Conservation (phyloP, 2,329 filamentous ascomycete species). For the Penicillium oxalicum region DNA sequence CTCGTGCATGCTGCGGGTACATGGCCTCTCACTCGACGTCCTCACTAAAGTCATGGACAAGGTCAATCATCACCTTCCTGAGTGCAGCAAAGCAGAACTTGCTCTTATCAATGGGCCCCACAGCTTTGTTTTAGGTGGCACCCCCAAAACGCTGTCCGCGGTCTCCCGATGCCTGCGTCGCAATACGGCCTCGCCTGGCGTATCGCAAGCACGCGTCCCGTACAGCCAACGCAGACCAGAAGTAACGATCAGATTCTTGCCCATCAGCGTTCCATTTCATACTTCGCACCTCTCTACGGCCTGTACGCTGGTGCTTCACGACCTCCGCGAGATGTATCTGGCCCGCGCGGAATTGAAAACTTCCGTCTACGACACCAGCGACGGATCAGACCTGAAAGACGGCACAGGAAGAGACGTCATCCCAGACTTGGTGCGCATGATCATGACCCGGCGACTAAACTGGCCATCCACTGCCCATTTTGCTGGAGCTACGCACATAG, state of each 20-base stretch:
- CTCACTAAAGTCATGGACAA: neutral
- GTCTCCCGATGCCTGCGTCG: neutral
- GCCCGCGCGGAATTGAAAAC: constrained; percentile 12
- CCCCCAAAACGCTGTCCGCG: neutral
- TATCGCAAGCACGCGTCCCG: constrained; percentile 10
- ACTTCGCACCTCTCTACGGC: constrained; percentile 26
- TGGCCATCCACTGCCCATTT: constrained; percentile 23
- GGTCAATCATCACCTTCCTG: neutral
- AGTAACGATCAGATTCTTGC: constrained; percentile 28
- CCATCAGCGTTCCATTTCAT: constrained; percentile 38
- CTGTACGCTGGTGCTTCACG: constrained; percentile 11
- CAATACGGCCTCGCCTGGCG: neutral
- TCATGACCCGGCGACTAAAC: constrained; percentile 22
- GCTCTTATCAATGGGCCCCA: neutral
- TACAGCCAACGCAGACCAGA: constrained; percentile 28
- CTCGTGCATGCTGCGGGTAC: neutral
- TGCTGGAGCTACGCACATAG: constrained; percentile 27
- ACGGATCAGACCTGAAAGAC: neutral
- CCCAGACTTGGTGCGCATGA: constrained; percentile 21
- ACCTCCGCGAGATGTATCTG: constrained; percentile 9
- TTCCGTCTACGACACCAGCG: constrained; percentile 9
- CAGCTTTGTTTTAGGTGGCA: neutral
- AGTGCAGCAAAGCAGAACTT: neutral
- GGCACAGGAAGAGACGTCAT: constrained; percentile 14
- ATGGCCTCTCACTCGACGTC: neutral